A percentile compares a stretch with the other conserved stretches of the same genome.
Evolutionary conservation across 805 yeast genomes (phyloP).

Genomic region (Zygotorulaspora danielsina): DNA sequence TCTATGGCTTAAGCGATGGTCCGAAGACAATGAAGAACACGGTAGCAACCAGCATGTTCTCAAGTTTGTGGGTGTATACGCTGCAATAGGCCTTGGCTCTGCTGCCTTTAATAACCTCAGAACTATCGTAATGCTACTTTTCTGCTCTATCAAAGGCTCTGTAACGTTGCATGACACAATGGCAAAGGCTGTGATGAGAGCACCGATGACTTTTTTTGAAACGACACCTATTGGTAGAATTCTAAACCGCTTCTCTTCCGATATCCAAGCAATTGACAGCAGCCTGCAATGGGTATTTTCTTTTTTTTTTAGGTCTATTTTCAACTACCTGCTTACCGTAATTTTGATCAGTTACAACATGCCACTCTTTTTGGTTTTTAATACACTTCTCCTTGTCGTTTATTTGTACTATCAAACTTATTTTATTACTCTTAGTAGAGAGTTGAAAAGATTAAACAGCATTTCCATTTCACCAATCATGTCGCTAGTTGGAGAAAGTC

Average conservation of each 20-base stretch:
- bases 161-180: slow-evolving; percentile 51
- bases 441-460: slow-evolving; percentile 68
- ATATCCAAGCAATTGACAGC: slow-evolving; percentile 54
- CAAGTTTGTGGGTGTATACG: slow-evolving; percentile 51
- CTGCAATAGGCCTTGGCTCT: slow-evolving; percentile 50
- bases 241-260: slow-evolving; percentile 61
- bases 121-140: slow-evolving; percentile 47
- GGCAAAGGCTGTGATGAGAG: slow-evolving; percentile 49
- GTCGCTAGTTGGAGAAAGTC: slow-evolving; percentile 77
- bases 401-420: slow-evolving; percentile 68
- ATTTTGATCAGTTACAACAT: slow-evolving; percentile 48
- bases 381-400: slow-evolving; percentile 44
- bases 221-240: slow-evolving; percentile 66
- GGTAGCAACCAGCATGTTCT: slow-evolving; percentile 43
- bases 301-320: slow-evolving; percentile 42
- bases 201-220: slow-evolving; percentile 67
- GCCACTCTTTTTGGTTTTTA: slow-evolving; percentile 51
- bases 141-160: slow-evolving; percentile 55
- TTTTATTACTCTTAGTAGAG: slow-evolving; percentile 69
- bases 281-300: slow-evolving; percentile 52
- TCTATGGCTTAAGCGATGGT: slow-evolving; percentile 68
- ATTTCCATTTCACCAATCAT: slow-evolving; percentile 70
- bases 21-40: slow-evolving; percentile 45
- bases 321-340: slow-evolving; percentile 48
- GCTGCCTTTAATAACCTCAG: slow-evolving; percentile 46